A percentile compares a stretch with the other conserved stretches of the same genome.
Conservation (phyloP, 2,329 filamentous ascomycete genomes). For the Aspergillus glaucus region DNA sequence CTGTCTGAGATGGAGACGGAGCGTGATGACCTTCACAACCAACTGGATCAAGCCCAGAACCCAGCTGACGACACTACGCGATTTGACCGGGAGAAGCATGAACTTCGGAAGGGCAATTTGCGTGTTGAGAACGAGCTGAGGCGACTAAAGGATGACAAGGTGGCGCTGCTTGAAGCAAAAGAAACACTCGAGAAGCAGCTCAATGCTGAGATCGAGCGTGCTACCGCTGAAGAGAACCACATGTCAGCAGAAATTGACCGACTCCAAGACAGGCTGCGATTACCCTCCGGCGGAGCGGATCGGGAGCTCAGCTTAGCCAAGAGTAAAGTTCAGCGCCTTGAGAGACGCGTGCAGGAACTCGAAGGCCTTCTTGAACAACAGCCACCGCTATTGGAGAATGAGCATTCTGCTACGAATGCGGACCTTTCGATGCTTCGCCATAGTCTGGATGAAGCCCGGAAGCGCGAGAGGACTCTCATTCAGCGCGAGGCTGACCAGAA, state of each 20-base stretch:
- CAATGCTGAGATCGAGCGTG: slow-evolving; percentile 60
- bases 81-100: slow-evolving; percentile 62
- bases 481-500: slow-evolving; percentile 62
- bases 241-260: slow-evolving; percentile 44
- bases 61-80: slow-evolving; percentile 54
- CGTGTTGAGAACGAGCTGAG: slow-evolving; percentile 63
- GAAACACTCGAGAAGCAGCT: slow-evolving; percentile 57
- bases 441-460: slow-evolving; percentile 58
- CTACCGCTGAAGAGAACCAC: slow-evolving; percentile 59
- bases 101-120: slow-evolving; percentile 60
- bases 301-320: slow-evolving; percentile 49
- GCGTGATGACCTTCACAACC: slow-evolving; percentile 59
- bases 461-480: slow-evolving; percentile 59
- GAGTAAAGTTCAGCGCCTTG: slow-evolving; percentile 59
- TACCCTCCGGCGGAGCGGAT: slow-evolving; percentile 36
- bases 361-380: slow-evolving; percentile 51
- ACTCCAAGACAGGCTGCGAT: slow-evolving; percentile 47
- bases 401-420: slow-evolving; percentile 26
- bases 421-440: slow-evolving; percentile 58
- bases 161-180: slow-evolving; percentile 50
- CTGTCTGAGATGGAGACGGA: slow-evolving; percentile 57
- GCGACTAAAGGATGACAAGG: slow-evolving; percentile 59
- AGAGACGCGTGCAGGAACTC: slow-evolving; percentile 48
- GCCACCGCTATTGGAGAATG: slow-evolving; percentile 39
- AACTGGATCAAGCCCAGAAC: slow-evolving; percentile 51